phyloP scores from a whole-genome alignment of 352 stramenopile species.

The Phytophthora brassicae region DNA sequence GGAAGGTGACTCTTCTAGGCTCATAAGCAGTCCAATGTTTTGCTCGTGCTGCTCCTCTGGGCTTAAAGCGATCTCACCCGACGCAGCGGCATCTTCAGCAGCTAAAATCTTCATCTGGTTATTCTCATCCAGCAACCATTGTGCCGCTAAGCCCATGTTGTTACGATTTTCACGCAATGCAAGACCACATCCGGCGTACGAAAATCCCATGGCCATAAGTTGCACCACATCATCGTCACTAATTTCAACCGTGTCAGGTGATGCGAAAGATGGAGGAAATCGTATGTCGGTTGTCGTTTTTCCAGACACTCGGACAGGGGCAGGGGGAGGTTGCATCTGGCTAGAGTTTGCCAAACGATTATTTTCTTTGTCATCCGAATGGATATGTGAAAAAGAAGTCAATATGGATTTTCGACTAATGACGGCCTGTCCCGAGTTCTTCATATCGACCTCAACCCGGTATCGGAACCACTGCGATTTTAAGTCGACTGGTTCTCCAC shows the following conservation, averaged over 20 bases:
- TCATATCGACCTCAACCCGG: conserved; percentile 74
- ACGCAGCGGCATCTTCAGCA: conserved; percentile 55
- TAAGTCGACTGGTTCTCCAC: conserved; percentile 90
- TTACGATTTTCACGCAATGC: conserved; percentile 68
- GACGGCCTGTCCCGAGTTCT: conserved; percentile 36
- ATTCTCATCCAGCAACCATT: conserved; percentile 82
- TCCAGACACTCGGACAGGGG: conserved; percentile 23
- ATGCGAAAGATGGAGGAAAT: conserved; percentile 6
- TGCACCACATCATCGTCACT: conserved; percentile 85
- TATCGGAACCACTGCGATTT: conserved; percentile 91
- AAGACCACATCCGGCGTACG: conserved; percentile 75
- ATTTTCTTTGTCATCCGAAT: conserved; percentile 26
- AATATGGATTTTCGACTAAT: conserved; percentile 69
- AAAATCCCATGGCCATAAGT: conserved; percentile 89
- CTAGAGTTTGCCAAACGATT: conserved; percentile 16
- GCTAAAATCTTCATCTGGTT: conserved; percentile 74
- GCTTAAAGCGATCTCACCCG: conserved; percentile 52
- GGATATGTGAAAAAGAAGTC: conserved; percentile 69
- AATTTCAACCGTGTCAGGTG: conserved; percentile 35
- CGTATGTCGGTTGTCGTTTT: conserved; percentile 8
- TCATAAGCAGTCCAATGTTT: conserved; percentile 76
- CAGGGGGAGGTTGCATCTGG: conserved; percentile 47
- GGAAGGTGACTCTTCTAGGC: conserved; percentile 49
- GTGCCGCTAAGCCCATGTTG: conserved; percentile 70
- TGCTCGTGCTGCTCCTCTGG: conserved; percentile 69